A percentile compares a stretch with the other conserved stretches of the same genome.
phyloP scores from a whole-genome alignment of 371 early-diverging fungal genomes.

The Funneliformis caledonium region DNA sequence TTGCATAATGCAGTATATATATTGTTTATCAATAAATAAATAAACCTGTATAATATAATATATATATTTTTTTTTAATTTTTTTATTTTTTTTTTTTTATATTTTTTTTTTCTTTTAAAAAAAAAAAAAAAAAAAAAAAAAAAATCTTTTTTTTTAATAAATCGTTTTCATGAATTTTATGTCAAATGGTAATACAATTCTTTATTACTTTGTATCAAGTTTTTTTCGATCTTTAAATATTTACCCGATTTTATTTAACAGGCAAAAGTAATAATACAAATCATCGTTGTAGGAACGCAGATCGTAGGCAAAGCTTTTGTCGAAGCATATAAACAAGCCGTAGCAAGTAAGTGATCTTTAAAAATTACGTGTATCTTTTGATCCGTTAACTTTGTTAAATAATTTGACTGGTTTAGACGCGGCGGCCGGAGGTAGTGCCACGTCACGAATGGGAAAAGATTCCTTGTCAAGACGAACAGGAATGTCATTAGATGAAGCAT shows the following conservation, averaged over 20 bases:
- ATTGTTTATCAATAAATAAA: too few species aligned
- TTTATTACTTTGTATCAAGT: too few species aligned
- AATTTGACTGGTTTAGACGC: slow-evolving; percentile 36
- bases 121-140: too few species aligned
- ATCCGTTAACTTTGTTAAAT: not conserved
- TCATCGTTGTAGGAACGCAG: slow-evolving; percentile 82
- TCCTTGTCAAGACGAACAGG: slow-evolving; percentile 82
- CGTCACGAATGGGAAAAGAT: slow-evolving; percentile 64
- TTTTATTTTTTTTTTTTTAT: too few species aligned
- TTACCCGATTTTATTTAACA: slow-evolving; percentile 37
- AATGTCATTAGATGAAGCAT: slow-evolving; percentile 91
- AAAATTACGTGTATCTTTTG: not conserved
- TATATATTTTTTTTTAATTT: too few species aligned
- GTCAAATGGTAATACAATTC: too few species aligned
- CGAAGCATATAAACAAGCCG: slow-evolving; percentile 92
- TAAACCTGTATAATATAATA: too few species aligned
- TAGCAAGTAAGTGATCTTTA: slow-evolving; percentile 74
- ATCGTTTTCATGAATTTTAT: too few species aligned
- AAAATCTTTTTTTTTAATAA: too few species aligned
- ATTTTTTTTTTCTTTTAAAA: too few species aligned
- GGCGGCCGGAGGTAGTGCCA: slow-evolving; percentile 69
- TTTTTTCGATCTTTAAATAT: too few species aligned
- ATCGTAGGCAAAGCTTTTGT: slow-evolving; percentile 92
- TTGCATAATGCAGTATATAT: too few species aligned
- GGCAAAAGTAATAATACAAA: slow-evolving; percentile 80